Evolutionary conservation across 2,329 filamentous ascomycete genomes (phyloP).

Genomic region (Lomentospora prolificans): DNA sequence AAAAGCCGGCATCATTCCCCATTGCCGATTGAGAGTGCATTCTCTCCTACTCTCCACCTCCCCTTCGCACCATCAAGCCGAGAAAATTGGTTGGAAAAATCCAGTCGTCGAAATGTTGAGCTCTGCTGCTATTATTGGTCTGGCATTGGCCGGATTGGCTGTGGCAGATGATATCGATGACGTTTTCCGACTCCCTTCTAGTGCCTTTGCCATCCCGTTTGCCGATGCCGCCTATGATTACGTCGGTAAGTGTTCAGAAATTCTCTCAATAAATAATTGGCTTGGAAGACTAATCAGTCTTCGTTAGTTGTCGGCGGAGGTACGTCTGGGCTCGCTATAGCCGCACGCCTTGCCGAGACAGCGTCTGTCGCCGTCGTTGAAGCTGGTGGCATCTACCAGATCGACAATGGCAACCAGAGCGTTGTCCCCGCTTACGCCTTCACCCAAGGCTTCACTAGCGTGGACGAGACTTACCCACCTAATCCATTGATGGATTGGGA

Average conservation of each 20-base stretch:
- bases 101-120: too few relatives aligned
- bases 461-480: conserved; percentile 9
- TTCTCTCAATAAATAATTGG: too few relatives aligned
- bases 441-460: not conserved
- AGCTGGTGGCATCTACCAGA: conserved; percentile 24
- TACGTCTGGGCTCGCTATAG: conserved; percentile 25
- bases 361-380: conserved; percentile 27
- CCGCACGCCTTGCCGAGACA: conserved; percentile 22
- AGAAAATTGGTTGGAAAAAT: too few relatives aligned
- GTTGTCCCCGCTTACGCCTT: conserved; percentile 14
- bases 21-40: too few relatives aligned
- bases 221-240: not conserved
- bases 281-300: too few relatives aligned
- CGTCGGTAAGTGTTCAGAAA: not conserved
- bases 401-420: conserved; percentile 18
- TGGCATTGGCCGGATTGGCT: not conserved
- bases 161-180: not conserved
- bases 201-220: not conserved
- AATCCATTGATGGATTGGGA: conserved; percentile 21
- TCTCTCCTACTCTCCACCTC: too few relatives aligned
- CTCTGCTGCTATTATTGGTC: not conserved
- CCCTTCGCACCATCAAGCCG: too few relatives aligned
- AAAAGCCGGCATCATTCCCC: too few relatives aligned
- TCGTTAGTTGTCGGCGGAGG: conserved; percentile 27
- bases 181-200: not conserved